Base-by-base conservation (phyloP, 1,284 basidiomycete genomes). In the Trichosporon ovoides region DNA sequence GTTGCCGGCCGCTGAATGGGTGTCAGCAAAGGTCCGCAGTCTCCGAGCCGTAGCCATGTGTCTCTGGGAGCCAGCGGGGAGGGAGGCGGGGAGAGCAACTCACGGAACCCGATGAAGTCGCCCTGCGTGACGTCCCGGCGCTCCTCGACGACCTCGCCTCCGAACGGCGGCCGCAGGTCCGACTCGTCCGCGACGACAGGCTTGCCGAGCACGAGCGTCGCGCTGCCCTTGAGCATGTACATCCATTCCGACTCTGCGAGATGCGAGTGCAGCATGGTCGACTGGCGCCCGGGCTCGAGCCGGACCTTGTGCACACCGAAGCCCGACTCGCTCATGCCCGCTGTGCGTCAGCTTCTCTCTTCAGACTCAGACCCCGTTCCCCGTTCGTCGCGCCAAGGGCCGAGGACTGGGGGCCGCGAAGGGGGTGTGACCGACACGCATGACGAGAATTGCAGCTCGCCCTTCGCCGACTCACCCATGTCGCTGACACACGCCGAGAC, bases 261-360 rank as follows among this genome's bases (percentile, higher is more conserved):
- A 57, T 69, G 68, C 40, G 65, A 61, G 59, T 69, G 68, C 13
- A 66, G 63, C 12, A 68, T 61, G 13, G 64, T 66, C n/a, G 60
- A 64, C 57, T 67, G 61, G 11, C 54, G 54, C 19, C 64, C 38
- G 1, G 68, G 58, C 12, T 52, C 53, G 20, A 70, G 57, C n/a
- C 48, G 22, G 19, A 66, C 63, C 43, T 59, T 58, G 61, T 68
- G 67, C n/a, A 70, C 56, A 7, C 63, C 68, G 18, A 70, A 34
- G 14, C 58, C 60, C 4, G 40, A 38, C 24, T 50, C 46, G 14
- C 20, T 20, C 60, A 63, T 60, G 6, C 58, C 58, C 4, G 58
- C 62, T 63, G 51, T 7, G 3, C 7, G 34, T 56, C n/a, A 59
- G 56, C 20, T 19, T 20, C 22, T 18, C 14, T 31, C 28, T n/a